Evolutionary conservation across 352 stramenopile genomes (phyloP), one percentile per base, ranked within the genome.

Genomic region (Pythium periplocum): DNA sequence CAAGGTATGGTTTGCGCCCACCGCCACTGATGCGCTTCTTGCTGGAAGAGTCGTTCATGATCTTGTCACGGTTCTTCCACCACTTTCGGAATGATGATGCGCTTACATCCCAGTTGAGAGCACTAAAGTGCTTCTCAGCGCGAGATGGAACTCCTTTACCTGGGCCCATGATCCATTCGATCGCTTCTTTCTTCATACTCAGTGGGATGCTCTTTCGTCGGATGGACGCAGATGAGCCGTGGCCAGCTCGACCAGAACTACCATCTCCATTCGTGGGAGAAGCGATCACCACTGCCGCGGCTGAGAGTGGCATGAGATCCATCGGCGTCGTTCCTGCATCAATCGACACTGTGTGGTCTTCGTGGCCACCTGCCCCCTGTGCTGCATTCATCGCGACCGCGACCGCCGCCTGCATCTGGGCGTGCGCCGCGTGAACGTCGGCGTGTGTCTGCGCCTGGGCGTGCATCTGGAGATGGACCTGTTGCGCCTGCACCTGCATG

Each of bases 31-130:
- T 84, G 26, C 78, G 78, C 60, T 87, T 91, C 61, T 89, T 87
- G 48, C 61, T 76, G 3, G 72, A 76, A 6, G 70, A 81, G 53
- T 88, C 78, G 51, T 70, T 70, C 56, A 91, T 62, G 53, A 91
- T 91, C 45, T 83, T 83, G 51, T 89, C 81, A 43, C 78, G 78
- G 59, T 88, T 91, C 55, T 90, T 88, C 81, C 81, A 91, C 81
- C 81, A 91, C 56, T 91, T 91, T 39, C 78, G 75, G 57, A 90
- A 88, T 55, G 76, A 86, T 32, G 75, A 87, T 51, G 78, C 78
- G 60, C 70, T 85, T 42, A 91, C 77, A 56, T 90, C 76, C 78
- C 77, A 89, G 53, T 84, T 80, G 36, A 86, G 55, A 34, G 66
- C 73, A 32, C 71, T 73, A 45, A 90, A 91, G 53, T 91, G 76